phyloP scores from a whole-genome alignment of 139 green algal species.

The Chlamydomonas sp. region DNA sequence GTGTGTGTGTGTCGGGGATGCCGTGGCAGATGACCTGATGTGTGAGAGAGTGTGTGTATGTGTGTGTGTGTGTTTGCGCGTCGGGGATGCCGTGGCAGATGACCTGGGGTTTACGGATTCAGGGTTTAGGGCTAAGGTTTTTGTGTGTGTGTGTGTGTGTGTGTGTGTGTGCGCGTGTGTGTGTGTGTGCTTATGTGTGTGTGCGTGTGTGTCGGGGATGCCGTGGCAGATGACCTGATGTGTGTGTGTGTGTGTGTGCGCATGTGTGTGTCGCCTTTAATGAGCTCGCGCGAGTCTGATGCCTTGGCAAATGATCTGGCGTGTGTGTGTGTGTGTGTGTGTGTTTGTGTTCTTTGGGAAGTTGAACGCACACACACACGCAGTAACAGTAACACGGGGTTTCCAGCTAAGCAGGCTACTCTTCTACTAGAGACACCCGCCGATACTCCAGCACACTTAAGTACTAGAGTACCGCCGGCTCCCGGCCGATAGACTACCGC shows the following conservation, averaged over 20 bases:
- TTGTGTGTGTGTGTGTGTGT: too few species aligned
- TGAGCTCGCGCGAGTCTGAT: too few species aligned
- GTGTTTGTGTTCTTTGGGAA: too few species aligned
- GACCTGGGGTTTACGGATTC: too few species aligned
- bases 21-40: background rate
- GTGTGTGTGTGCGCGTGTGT: background rate
- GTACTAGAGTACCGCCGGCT: too few species aligned
- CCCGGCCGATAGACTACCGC: too few species aligned
- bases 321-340: background rate
- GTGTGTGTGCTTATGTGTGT: conserved; percentile 1
- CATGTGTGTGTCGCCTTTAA: background rate
- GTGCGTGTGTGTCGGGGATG: background rate
- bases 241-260: conserved; percentile 1
- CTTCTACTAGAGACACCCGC: too few species aligned
- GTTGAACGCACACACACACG: too few species aligned
- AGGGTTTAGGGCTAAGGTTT: too few species aligned
- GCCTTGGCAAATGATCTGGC: background rate
- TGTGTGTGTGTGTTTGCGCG: conserved; percentile 17
- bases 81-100: conserved; percentile 99
- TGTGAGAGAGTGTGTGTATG: background rate
- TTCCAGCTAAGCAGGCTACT: too few species aligned
- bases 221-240: conserved; percentile 7
- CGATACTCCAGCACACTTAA: too few species aligned
- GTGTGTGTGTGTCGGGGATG: background rate
- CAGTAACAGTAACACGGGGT: too few species aligned